Evolutionary conservation across 331 rosid species (phyloP), one percentile per base, ranked within the genome.

Genomic region (Arachis monticola): DNA sequence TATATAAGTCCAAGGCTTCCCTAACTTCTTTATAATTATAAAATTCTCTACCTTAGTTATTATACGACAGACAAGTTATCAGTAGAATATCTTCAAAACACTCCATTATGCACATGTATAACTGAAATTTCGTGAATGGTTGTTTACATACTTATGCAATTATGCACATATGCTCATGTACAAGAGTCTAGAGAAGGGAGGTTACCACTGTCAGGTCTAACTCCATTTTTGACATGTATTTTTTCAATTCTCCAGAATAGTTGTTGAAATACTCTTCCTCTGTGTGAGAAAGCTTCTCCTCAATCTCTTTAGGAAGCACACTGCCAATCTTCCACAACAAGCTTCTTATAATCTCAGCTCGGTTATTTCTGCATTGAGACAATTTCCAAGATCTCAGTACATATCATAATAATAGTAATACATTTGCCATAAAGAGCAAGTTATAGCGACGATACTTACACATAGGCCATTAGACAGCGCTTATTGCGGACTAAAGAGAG

Each of bases 141-240:
- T 48, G 60, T 27, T 2, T 51, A 45, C 8, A 7, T 38, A 7
- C 30, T 61, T 51, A 51, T 51, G 9, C 22, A 51, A 4, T 14
- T 4, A 51, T 51, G 57, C 5, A 51, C 57, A 53, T 42, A 75
- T 61, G 73, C 5, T n/a, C 63, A 59, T 13, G 56, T 9, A 38
- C 17, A 52, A 35, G 40, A 35, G 4, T 35, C 4, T 35, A 35
- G 6, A 35, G 14, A 63, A 53, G 46, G 81, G 77, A 67, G 74
- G 40, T 83, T 89, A 93, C 98, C 97, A 93, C 96, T 60, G 91
- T 90, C 72, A 91, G 83, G 78, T 88, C 96, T 38, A 94, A 87
- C 30, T 79, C 74, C 74, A 79, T 48, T 70, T 69, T 83, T 8
- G 92, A 82, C 97, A 90, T 90, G 35, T 90, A 90, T 48, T 83